Evolutionary conservation across 495 filamentous ascomycete species (phyloP).

Genomic region (Penicillium bialowiezense): DNA sequence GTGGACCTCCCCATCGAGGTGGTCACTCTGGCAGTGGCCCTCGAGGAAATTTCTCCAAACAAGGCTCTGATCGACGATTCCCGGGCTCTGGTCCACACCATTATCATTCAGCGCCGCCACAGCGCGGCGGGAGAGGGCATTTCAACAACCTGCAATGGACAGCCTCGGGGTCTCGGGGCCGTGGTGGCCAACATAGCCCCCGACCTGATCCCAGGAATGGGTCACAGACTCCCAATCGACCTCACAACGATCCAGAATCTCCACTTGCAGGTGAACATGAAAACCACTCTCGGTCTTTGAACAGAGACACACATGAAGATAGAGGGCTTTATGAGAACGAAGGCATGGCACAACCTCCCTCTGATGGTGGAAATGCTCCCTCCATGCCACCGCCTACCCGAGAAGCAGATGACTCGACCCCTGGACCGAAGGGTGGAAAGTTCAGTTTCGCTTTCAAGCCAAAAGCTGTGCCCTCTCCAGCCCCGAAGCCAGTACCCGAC

Average conservation of each 20-base stretch:
- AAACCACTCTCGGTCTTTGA: conserved; percentile 59
- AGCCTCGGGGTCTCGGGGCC: conserved; percentile 34
- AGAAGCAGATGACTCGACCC: conserved; percentile 47
- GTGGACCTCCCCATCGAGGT: conserved; percentile 49
- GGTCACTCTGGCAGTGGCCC: conserved; percentile 45
- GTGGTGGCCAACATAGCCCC: conserved; percentile 31
- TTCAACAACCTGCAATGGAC: conserved; percentile 65
- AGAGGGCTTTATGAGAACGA: conserved; percentile 64
- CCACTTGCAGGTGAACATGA: conserved; percentile 51
- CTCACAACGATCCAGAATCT: conserved; percentile 31
- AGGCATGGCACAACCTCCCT: conserved; percentile 39
- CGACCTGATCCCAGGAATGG: conserved; percentile 24
- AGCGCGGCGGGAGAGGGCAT: conserved; percentile 37
- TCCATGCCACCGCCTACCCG: conserved; percentile 50
- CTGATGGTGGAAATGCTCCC: conserved; percentile 25
- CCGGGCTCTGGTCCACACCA: conserved; percentile 32
- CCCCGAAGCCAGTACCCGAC: conserved; percentile 69
- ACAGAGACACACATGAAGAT: conserved; percentile 58
- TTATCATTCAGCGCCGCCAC: conserved; percentile 24
- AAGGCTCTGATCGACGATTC: conserved; percentile 45
- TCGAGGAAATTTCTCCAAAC: conserved; percentile 52
- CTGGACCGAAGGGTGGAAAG: conserved; percentile 62
- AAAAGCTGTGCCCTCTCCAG: conserved; percentile 55
- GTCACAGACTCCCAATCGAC: conserved; percentile 25
- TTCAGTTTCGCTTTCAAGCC: conserved; percentile 88